phyloP scores from a whole-genome alignment of 345 rosid genomes.

The Lagerstroemia speciosa region DNA sequence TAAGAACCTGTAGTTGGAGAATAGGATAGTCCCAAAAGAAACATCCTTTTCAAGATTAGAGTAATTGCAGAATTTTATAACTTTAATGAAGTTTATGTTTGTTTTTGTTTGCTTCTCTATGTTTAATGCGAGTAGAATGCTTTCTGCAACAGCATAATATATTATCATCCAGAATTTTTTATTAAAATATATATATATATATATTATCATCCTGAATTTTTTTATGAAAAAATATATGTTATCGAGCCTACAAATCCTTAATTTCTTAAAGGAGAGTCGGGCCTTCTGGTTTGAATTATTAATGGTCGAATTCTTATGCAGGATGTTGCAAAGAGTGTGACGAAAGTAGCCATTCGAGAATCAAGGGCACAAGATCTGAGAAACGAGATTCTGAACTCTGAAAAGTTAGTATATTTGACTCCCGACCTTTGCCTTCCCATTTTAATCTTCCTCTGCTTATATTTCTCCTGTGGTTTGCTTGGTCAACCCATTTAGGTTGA shows the following conservation, averaged over 20 bases:
- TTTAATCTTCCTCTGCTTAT: neutral
- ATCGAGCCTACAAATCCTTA: neutral
- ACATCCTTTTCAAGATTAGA: neutral
- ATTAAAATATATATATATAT: no score
- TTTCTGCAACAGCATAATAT: no score
- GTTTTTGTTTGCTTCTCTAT: neutral
- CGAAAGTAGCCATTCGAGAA: slow-evolving; percentile 69
- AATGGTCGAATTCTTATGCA: slow-evolving; percentile 10
- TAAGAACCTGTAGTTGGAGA: neutral
- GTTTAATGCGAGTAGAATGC: neutral
- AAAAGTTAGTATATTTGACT: slow-evolving; percentile 48
- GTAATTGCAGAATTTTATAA: neutral
- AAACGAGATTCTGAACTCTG: slow-evolving; percentile 82
- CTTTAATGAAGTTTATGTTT: neutral
- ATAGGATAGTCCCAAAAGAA: no score
- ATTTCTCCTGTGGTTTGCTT: neutral
- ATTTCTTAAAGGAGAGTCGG: neutral
- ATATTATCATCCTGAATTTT: no score
- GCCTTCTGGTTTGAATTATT: neutral
- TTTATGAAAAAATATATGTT: no score
- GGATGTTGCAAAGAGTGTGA: slow-evolving; percentile 91
- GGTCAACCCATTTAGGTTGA: slow-evolving; percentile 43
- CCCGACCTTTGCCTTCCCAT: neutral
- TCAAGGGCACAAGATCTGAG: slow-evolving; percentile 90
- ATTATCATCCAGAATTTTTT: no score